A percentile compares a stretch with the other conserved stretches of the same genome.
Evolutionary conservation across 441 rosid genomes (phyloP).

Genomic region (Macaranga tanarius): DNA sequence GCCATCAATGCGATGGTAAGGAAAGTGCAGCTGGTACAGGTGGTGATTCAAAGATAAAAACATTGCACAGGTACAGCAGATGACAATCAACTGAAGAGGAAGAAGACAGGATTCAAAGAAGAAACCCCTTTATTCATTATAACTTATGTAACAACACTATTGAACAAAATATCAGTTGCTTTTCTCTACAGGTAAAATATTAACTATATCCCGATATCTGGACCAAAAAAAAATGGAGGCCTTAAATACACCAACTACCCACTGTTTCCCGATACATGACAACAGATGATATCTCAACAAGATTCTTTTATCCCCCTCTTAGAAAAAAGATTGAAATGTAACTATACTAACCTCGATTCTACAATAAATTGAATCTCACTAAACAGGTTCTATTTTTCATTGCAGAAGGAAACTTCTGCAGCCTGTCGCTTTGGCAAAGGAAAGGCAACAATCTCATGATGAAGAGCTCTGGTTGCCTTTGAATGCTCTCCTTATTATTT

Average conservation of each 20-base stretch:
- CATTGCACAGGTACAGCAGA: too few species aligned
- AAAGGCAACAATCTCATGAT: conserved; percentile 22
- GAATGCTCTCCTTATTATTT: conserved; percentile 61
- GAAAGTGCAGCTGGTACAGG: too few species aligned
- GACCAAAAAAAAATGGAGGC: conserved; percentile 5
- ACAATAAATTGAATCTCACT: conserved; percentile 21
- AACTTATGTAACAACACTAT: not conserved
- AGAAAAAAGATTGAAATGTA: not conserved
- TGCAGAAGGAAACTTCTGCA: conserved; percentile 5
- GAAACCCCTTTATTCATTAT: not conserved
- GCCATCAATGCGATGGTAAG: too few species aligned
- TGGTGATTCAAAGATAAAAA: too few species aligned
- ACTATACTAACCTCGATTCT: conserved; percentile 21
- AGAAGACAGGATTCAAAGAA: not conserved
- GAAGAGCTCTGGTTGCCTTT: conserved; percentile 35
- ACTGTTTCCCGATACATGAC: not conserved
- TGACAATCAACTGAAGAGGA: conserved; percentile 5
- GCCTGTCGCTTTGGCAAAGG: conserved; percentile 1
- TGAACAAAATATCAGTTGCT: not conserved
- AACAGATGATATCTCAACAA: conserved; percentile 13
- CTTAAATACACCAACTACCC: conserved; percentile 14
- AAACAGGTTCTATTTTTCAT: conserved; percentile 10
- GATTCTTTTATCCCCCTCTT: not conserved
- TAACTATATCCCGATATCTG: not conserved
- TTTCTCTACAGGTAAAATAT: conserved; percentile 4